Conservation (phyloP, 805 yeast species). For the Candida nitratophila region DNA sequence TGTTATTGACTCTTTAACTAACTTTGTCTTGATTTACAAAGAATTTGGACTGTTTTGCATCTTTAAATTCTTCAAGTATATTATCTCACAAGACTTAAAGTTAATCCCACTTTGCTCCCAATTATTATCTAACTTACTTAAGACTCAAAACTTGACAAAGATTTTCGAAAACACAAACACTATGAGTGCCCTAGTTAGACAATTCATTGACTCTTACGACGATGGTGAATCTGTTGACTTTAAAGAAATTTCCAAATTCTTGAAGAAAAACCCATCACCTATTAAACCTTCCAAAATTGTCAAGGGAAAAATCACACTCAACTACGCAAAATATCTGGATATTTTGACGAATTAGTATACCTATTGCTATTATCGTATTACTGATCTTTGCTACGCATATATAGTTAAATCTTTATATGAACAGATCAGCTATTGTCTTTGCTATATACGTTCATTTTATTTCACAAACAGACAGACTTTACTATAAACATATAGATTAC, state of each 20-base stretch:
- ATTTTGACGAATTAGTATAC: background rate
- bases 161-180: constrained; percentile 19
- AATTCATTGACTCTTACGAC: constrained; percentile 26
- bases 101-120: constrained; percentile 20
- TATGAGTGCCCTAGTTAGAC: constrained; percentile 22
- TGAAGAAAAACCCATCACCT: constrained; percentile 25
- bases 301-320: constrained; percentile 19
- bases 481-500: no score
- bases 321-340: constrained; percentile 1
- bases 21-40: constrained; percentile 17
- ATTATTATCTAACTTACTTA: constrained; percentile 16
- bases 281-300: constrained; percentile 25
- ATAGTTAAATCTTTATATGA: no score
- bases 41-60: constrained; percentile 34
- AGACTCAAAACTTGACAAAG: constrained; percentile 7
- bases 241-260: constrained; percentile 17
- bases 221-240: constrained; percentile 24
- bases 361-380: no score
- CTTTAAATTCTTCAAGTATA: constrained; percentile 26
- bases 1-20: constrained; percentile 6
- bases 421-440: no score
- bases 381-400: no score
- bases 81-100: constrained; percentile 27
- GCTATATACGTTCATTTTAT: no score
- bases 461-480: no score